Evolutionary conservation across 2,329 filamentous ascomycete species (phyloP), one percentile per base, ranked within the genome.

Genomic region (Piedraia hortae): DNA sequence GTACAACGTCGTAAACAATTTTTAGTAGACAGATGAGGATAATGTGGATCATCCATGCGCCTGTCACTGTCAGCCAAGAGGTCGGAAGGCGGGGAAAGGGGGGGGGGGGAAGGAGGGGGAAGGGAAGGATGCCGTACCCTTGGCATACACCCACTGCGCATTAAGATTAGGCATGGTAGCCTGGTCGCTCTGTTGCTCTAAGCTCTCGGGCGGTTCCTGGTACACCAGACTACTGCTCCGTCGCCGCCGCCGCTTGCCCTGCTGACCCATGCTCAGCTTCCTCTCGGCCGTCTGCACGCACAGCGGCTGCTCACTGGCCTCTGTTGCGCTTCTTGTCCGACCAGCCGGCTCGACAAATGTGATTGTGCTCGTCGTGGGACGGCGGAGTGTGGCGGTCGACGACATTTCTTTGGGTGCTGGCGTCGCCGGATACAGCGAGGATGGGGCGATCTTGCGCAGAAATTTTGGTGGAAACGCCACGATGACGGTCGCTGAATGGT

Each of bases 201-300:
- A 66, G 25, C 82, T 89, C 58, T 97, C 85, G 28, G 71, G 68
- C 24, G 85, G 85, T 49, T 97, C 85, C 43, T 89, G 80, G 50
- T 93, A 93, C 51, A 97, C 78, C 51, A 97, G 68, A 53, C 82
- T 93, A 56, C 82, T 91, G 49, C 85, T 93, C 51, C 85, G 69
- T 56, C 85, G 70, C 59, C 82, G 66, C 48, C 82, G 62, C 21
- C 29, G 27, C 29, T 28, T 36, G 14, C 38, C 36, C 32, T 47
- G 54, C 45, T 70, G 65, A 40, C 59, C 32, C 53, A 58, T 63
- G n/a, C n/a, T n/a, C n/a, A n/a, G n/a, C 29, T 39, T 43, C 25
- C 29, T 33, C 25, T 42, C 38, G 25, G 39, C 35, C 17, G 36
- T 38, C 22, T 39, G 39, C 14, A 43, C 37, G 11, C 31, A 32